phyloP scores from a whole-genome alignment of 768 basidiomycete genomes.

The Pleurotus pulmonarius region DNA sequence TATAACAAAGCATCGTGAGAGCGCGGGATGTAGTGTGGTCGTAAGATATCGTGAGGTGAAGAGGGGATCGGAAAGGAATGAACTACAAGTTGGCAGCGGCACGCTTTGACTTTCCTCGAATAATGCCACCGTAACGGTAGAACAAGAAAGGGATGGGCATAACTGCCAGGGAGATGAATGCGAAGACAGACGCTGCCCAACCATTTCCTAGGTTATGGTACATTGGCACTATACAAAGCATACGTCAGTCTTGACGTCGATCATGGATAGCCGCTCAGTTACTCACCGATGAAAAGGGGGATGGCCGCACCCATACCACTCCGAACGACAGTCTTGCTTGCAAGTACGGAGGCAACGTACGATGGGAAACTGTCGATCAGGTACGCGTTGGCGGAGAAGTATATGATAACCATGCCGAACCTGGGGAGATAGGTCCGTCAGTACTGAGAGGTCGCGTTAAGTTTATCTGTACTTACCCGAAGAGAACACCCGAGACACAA shows the following conservation, averaged over 20 bases:
- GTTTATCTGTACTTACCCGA: slow-evolving; percentile 25
- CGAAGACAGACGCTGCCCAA: slow-evolving; percentile 33
- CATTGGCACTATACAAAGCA: slow-evolving; percentile 31
- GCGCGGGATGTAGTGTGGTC: too few species aligned
- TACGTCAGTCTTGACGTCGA: slow-evolving; percentile 12
- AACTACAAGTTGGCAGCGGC: slow-evolving; percentile 10
- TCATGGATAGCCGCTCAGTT: too few species aligned
- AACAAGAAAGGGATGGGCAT: slow-evolving; percentile 25
- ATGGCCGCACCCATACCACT: slow-evolving; percentile 27
- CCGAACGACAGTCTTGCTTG: slow-evolving; percentile 33
- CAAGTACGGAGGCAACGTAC: slow-evolving; percentile 35
- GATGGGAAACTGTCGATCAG: slow-evolving; percentile 35
- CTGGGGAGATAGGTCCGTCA: neutral
- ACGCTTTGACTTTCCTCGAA: slow-evolving; percentile 22
- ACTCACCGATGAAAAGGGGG: slow-evolving; percentile 28
- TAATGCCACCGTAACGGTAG: slow-evolving; percentile 21
- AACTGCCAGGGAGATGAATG: slow-evolving; percentile 30
- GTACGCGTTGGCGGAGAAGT: slow-evolving; percentile 36
- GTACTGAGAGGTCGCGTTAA: too few species aligned
- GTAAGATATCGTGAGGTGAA: too few species aligned
- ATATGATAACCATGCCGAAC: slow-evolving; percentile 28
- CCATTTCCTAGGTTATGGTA: slow-evolving; percentile 34
- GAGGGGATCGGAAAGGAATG: too few species aligned
- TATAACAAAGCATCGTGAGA: too few species aligned
- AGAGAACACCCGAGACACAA: slow-evolving; percentile 29